These are phyloP conservation scores for Ceratobasidium sp. DNA, from an alignment of 1,284 basidiomycete species.

Conservation along the genomic window DNA sequence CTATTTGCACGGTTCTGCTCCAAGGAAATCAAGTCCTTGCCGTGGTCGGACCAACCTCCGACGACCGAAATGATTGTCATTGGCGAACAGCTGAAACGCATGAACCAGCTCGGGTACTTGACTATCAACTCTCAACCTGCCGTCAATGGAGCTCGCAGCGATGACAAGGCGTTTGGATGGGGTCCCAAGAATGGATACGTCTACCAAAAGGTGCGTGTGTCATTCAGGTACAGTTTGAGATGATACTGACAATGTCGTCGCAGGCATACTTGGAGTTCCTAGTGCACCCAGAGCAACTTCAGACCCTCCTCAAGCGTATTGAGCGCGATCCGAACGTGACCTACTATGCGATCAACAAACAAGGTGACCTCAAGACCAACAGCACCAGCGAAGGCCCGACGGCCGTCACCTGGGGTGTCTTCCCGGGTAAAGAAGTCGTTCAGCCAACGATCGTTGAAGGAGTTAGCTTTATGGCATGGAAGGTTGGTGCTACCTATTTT, in stretches of 20 bases:
- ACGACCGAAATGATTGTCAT: slow-evolving; percentile 88
- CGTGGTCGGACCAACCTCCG: slow-evolving; percentile 94
- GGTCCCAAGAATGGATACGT: slow-evolving; percentile 94
- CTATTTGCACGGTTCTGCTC: slow-evolving; percentile 86
- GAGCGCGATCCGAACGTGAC: slow-evolving; percentile 90
- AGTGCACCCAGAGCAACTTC: slow-evolving; percentile 75
- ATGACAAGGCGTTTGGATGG: slow-evolving; percentile 91
- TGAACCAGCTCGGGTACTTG: slow-evolving; percentile 91
- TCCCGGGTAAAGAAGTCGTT: slow-evolving; percentile 96
- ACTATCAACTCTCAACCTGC: slow-evolving; percentile 99
- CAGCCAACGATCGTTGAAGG: slow-evolving; percentile 99
- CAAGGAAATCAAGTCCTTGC: slow-evolving; percentile 74
- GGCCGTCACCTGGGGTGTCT: slow-evolving; percentile 99
- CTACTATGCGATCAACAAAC: slow-evolving; percentile 94
- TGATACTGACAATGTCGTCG: not conserved
- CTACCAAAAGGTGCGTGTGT: slow-evolving; percentile 84
- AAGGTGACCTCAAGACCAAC: slow-evolving; percentile 93
- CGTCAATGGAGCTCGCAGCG: slow-evolving; percentile 88
- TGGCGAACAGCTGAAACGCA: slow-evolving; percentile 74
- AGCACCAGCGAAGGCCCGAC: slow-evolving; percentile 92
- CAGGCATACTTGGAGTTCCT: slow-evolving; percentile 99
- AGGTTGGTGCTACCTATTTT: slow-evolving; percentile 58
- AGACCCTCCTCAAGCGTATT: slow-evolving; percentile 80
- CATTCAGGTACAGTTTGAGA: not conserved
- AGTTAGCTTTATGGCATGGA: slow-evolving; percentile 97